Percentiles rank a stretch among this genome's conserved stretches.
Evolutionary conservation across 306 rosid genomes (phyloP).

Genomic region (Cyclanthera cordifolia): DNA sequence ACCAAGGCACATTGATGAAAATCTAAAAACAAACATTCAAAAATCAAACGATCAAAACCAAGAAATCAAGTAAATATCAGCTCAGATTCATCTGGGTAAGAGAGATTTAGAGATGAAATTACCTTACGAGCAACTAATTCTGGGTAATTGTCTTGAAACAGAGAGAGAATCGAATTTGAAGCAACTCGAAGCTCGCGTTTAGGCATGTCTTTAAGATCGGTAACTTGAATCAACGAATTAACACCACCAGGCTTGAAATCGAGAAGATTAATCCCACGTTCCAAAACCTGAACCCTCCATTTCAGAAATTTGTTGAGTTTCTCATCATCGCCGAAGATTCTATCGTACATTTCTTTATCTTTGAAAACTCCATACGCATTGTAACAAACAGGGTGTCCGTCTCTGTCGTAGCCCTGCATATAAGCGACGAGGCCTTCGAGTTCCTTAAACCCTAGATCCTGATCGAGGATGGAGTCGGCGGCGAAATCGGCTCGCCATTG

Average conservation of each 20-base stretch:
- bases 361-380: slow-evolving; percentile 75
- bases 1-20: slow-evolving; percentile 97
- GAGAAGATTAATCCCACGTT: slow-evolving; percentile 58
- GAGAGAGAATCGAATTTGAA: slow-evolving; percentile 76
- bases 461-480: slow-evolving; percentile 53
- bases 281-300: slow-evolving; percentile 93
- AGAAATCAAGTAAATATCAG: too few relatives aligned
- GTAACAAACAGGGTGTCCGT: slow-evolving; percentile 88
- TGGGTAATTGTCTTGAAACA: slow-evolving; percentile 91
- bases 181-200: slow-evolving; percentile 88
- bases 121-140: slow-evolving; percentile 97
- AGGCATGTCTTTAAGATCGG: slow-evolving; percentile 96
- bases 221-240: slow-evolving; percentile 78
- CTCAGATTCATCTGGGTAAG: too few relatives aligned
- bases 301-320: slow-evolving; percentile 75
- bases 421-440: slow-evolving; percentile 85
- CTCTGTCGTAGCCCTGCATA: slow-evolving; percentile 72
- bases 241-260: slow-evolving; percentile 88
- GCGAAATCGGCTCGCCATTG: slow-evolving; percentile 67
- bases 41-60: too few relatives aligned
- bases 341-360: slow-evolving; percentile 73
- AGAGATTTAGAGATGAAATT: not conserved
- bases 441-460: slow-evolving; percentile 78
- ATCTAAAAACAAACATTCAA: slow-evolving; percentile 42
- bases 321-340: slow-evolving; percentile 75